A percentile compares a stretch with the other conserved stretches of the same genome.
Evolutionary conservation across 805 yeast genomes (phyloP).

Genomic region (Cyberlindnera maritima): DNA sequence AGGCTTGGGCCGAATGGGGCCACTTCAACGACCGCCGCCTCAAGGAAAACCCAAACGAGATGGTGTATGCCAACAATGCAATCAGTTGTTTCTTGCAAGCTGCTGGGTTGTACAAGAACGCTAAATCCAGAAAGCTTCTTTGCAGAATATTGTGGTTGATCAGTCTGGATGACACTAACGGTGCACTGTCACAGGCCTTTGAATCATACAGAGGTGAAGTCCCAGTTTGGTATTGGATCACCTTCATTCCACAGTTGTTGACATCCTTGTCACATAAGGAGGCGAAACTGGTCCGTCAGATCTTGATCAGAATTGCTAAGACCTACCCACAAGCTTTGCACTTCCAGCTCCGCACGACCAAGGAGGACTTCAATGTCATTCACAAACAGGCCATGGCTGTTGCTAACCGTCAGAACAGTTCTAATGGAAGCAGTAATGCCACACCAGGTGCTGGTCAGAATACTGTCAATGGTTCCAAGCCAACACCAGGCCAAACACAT

Average conservation of each 20-base stretch:
- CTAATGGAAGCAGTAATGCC: constrained; percentile 1
- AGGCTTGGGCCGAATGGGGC: constrained; percentile 99
- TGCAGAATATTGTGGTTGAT: constrained; percentile 93
- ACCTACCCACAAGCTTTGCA: constrained; percentile 97
- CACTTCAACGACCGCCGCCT: constrained; percentile 85
- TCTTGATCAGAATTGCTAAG: constrained; percentile 89
- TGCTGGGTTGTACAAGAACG: constrained; percentile 91
- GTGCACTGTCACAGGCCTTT: constrained; percentile 81
- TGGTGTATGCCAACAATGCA: constrained; percentile 87
- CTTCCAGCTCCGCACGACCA: constrained; percentile 91
- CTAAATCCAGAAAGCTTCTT: constrained; percentile 81
- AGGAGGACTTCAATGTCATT: constrained; percentile 86
- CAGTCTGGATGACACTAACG: constrained; percentile 82
- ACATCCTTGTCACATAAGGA: constrained; percentile 89
- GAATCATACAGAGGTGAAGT: constrained; percentile 92
- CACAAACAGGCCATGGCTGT: constrained; percentile 70
- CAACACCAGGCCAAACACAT: neutral
- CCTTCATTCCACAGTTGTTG: constrained; percentile 90
- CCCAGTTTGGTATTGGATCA: constrained; percentile 99
- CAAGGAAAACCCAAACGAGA: constrained; percentile 78
- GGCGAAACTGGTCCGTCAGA: constrained; percentile 83
- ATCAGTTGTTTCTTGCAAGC: constrained; percentile 96
- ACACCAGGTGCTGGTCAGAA: constrained; percentile 2
- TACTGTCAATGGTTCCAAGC: constrained; percentile 3
- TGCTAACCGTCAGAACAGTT: constrained; percentile 30